Base-by-base conservation (phyloP, 2,329 filamentous ascomycete genomes). In the Pyricularia sp. region DNA sequence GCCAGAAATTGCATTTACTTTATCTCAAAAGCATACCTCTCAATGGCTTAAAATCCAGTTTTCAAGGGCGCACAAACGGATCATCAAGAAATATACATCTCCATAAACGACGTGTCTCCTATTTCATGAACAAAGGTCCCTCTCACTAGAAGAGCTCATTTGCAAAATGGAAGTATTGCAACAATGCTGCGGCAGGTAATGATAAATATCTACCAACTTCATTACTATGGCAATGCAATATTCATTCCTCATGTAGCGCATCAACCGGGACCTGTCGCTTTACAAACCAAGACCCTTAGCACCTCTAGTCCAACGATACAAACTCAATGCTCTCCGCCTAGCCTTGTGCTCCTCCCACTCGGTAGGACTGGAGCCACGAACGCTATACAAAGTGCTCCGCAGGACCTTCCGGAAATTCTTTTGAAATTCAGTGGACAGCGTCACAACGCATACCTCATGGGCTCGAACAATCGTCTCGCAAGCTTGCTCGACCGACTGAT, bases 371-470 rank as follows among this genome's bases (percentile, higher is more conserved):
- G 73, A 71, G 13, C 77, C 76, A n/a, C 76, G 75, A 1, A 78
- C 79, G 66, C 77, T 77, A 62, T 79, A 78, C n/a, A 81, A 70
- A 13, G 78, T 80, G 2, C 77, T 79, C 10, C 79, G 72, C 67
- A 84, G 75, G 0, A 84, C 81, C 68, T 81, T 82, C 33, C 81
- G 77, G 69, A 84, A 84, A 67, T 83, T 82, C 72, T 80, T 78
- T 73, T 82, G 79, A 67, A 81, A 82, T 59, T 80, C 78, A 0
- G 80, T 81, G 62, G 75, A 78, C 10, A 82, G 70, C 8, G 80
- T 82, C 4, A 80, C 78, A 1, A 81, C 78, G 67, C 79, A 81
- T 0, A 80, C 78, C 70, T 82, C 80, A 60, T 81, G 79, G 0
- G 80, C 80, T 30, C 79, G 72, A 49, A 82, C 78, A 24, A 81